Evolutionary conservation across 2,329 filamentous ascomycete genomes (phyloP).

Genomic region (Ophiostoma quercus): DNA sequence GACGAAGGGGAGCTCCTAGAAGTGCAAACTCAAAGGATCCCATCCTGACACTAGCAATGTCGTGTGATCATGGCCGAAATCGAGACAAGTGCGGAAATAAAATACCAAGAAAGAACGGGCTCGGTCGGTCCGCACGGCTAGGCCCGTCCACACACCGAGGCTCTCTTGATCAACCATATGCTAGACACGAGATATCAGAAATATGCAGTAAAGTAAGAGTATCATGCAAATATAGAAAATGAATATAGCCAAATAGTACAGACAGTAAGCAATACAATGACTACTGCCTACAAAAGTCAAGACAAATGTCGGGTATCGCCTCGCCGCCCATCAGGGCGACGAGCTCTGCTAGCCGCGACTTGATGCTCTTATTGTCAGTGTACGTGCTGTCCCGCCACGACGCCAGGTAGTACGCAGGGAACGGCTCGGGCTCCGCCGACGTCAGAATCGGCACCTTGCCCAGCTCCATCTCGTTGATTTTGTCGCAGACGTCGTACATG

Average conservation of each 20-base stretch:
- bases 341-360: conserved; percentile 61
- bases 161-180: neutral
- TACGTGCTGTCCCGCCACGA: conserved; percentile 55
- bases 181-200: neutral
- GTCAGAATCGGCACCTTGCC: conserved; percentile 54
- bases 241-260: neutral
- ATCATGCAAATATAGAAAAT: no score
- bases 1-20: neutral
- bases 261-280: no score
- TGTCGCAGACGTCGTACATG: conserved; percentile 46
- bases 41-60: neutral
- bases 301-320: conserved; percentile 50
- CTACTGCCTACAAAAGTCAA: conserved; percentile 47
- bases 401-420: conserved; percentile 48
- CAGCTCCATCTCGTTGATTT: conserved; percentile 53
- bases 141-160: neutral
- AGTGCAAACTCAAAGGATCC: neutral
- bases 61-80: neutral
- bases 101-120: neutral
- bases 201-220: no score
- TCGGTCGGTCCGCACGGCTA: neutral
- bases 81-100: neutral
- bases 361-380: conserved; percentile 47
- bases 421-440: conserved; percentile 36
- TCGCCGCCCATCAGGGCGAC: conserved; percentile 61